Conservation (phyloP, 2,329 filamentous ascomycete genomes). For the Nigrospora oryzae region DNA sequence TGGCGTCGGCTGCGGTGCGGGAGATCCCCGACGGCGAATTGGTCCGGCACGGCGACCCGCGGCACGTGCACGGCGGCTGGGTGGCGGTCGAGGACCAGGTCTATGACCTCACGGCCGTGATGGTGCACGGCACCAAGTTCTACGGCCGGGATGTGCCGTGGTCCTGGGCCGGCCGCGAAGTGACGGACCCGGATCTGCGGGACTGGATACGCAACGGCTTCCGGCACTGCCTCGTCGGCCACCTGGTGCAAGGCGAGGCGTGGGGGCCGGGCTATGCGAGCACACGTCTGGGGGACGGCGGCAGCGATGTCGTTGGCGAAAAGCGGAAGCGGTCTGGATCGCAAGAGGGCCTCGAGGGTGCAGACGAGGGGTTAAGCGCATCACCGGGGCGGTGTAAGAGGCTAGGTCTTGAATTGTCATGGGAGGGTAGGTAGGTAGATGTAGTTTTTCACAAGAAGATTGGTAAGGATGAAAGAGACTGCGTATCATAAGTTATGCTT, state of each 20-base stretch:
- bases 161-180: not conserved
- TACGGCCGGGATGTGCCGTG: not conserved
- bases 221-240: conserved; percentile 1
- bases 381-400: too few species aligned
- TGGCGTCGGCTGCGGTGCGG: not conserved
- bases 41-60: conserved; percentile 1
- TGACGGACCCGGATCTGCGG: not conserved
- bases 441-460: too few species aligned
- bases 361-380: too few species aligned
- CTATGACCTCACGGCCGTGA: conserved; percentile 7
- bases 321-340: too few species aligned
- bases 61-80: conserved; percentile 1
- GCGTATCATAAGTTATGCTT: too few species aligned
- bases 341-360: too few species aligned
- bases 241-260: conserved; percentile 1
- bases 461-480: too few species aligned
- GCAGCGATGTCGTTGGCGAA: too few species aligned
- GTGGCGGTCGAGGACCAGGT: conserved; percentile 3
- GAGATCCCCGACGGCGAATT: conserved; percentile 7
- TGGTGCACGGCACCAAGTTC: conserved; percentile 1
- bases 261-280: conserved; percentile 13
- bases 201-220: not conserved
- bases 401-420: too few species aligned
- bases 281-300: conserved; percentile 2
- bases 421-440: too few species aligned